Evolutionary conservation across 169 alveolate genomes (phyloP).

Genomic region (Plasmodium falciparum): DNA sequence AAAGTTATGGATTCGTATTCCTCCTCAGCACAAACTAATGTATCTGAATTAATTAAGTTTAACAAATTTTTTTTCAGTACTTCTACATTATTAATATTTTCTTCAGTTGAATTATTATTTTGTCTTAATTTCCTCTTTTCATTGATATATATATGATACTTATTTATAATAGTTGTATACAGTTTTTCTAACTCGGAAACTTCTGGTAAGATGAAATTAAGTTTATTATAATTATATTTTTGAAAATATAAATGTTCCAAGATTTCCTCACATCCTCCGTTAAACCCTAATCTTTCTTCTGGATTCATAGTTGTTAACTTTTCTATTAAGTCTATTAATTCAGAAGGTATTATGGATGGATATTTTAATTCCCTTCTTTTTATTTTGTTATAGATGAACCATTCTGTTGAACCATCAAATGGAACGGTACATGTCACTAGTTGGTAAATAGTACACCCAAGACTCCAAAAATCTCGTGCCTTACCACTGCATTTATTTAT

Average conservation of each 20-base stretch:
- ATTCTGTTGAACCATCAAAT: conserved; percentile 84
- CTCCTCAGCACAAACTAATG: conserved; percentile 7
- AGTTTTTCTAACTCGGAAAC: conserved; percentile 40
- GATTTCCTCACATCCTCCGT: conserved; percentile 63
- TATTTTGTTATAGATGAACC: conserved; percentile 82
- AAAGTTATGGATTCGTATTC: conserved; percentile 43
- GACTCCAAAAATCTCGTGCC: conserved; percentile 92
- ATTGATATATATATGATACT: conserved; percentile 48
- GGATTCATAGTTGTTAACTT: conserved; percentile 79
- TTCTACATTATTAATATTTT: conserved; percentile 30
- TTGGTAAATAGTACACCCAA: conserved; percentile 94
- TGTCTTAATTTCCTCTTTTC: conserved; percentile 63
- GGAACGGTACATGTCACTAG: conserved; percentile 88
- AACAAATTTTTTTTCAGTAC: conserved; percentile 17
- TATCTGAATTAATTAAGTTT: conserved; percentile 40
- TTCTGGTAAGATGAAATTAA: conserved; percentile 55
- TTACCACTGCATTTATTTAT: conserved; percentile 89
- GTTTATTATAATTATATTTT: conserved; percentile 41
- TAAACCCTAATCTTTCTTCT: conserved; percentile 81
- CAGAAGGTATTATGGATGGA: conserved; percentile 78
- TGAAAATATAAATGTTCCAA: conserved; percentile 78
- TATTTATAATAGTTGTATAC: conserved; percentile 49
- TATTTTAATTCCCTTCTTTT: conserved; percentile 60
- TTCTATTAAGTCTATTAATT: conserved; percentile 83
- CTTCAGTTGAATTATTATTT: conserved; percentile 15